These are phyloP conservation scores for Phytophthora pisi DNA, from an alignment of 352 stramenopile species.

Conservation along the genomic window DNA sequence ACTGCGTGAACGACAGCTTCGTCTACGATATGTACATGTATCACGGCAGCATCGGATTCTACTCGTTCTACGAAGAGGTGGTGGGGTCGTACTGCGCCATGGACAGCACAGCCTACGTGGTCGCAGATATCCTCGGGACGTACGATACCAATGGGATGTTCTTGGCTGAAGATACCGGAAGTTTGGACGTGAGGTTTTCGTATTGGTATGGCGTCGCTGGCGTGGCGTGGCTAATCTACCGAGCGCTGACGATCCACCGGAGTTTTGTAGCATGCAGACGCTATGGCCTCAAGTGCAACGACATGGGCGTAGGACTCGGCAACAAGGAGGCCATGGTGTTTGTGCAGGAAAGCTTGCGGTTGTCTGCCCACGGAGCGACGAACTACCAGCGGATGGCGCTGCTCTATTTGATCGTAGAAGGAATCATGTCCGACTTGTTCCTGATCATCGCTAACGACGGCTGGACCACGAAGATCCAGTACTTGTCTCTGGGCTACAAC, in stretches of 20 bases:
- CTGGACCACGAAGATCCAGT: not conserved
- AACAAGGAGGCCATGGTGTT: conserved; percentile 7
- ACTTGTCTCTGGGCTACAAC: not conserved
- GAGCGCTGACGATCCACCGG: not conserved
- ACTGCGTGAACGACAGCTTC: conserved; percentile 5
- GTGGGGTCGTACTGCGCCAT: conserved; percentile 12
- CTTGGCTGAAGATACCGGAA: conserved; percentile 6
- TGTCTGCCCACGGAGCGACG: not conserved
- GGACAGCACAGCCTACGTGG: conserved; percentile 8
- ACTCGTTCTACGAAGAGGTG: conserved; percentile 15
- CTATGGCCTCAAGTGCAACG: not conserved
- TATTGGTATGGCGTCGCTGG: conserved; percentile 5
- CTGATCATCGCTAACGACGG: conserved; percentile 11
- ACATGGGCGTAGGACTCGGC: not conserved
- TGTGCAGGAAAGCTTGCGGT: conserved; percentile 8
- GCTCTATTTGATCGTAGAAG: conserved; percentile 24
- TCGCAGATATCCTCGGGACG: conserved; percentile 1
- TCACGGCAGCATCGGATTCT: conserved; percentile 25
- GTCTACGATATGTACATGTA: conserved; percentile 22
- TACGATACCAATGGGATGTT: conserved; percentile 17
- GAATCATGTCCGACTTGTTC: conserved; percentile 13
- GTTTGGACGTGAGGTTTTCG: not conserved
- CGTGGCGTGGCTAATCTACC: not conserved
- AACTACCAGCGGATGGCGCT: conserved; percentile 11
- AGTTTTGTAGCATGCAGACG: not conserved